phyloP scores from a whole-genome alignment of 371 early-diverging fungal species.

The Saksenaea oblongispora region DNA sequence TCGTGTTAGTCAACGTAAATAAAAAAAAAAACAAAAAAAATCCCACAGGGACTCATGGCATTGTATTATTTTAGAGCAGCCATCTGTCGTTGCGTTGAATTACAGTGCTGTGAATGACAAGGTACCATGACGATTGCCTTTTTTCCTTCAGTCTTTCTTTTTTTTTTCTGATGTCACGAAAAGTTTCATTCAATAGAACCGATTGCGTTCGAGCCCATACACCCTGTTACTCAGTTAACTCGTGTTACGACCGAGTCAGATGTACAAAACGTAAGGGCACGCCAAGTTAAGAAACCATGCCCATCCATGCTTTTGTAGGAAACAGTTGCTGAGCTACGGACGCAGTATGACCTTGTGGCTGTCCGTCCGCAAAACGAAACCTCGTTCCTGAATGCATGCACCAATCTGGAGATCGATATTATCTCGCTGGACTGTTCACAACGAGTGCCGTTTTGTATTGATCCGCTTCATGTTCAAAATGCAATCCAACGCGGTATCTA shows the following conservation, averaged over 20 bases:
- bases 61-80: constrained; percentile 7
- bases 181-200: constrained; percentile 5
- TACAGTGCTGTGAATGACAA: constrained; percentile 1
- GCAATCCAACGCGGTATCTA: constrained; percentile 68
- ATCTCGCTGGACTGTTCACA: constrained; percentile 73
- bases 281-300: background rate
- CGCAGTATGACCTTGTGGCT: constrained; percentile 71
- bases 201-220: constrained; percentile 7
- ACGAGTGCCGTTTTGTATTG: constrained; percentile 79
- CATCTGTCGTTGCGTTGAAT: constrained; percentile 18
- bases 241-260: constrained; percentile 34
- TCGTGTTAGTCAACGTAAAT: constrained; percentile 29
- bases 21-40: background rate
- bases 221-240: constrained; percentile 26
- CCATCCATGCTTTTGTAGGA: constrained; percentile 12
- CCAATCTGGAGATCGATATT: constrained; percentile 74
- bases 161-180: background rate
- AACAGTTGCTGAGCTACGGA: constrained; percentile 15
- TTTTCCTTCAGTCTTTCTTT: no score
- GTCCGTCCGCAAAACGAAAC: constrained; percentile 75
- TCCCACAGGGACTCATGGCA: background rate
- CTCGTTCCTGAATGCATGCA: constrained; percentile 72
- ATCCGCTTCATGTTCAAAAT: constrained; percentile 44
- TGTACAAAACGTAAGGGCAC: constrained; percentile 8
- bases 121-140: background rate